Conservation (phyloP, 23 red algal species). For the Gracilaria domingensis region DNA sequence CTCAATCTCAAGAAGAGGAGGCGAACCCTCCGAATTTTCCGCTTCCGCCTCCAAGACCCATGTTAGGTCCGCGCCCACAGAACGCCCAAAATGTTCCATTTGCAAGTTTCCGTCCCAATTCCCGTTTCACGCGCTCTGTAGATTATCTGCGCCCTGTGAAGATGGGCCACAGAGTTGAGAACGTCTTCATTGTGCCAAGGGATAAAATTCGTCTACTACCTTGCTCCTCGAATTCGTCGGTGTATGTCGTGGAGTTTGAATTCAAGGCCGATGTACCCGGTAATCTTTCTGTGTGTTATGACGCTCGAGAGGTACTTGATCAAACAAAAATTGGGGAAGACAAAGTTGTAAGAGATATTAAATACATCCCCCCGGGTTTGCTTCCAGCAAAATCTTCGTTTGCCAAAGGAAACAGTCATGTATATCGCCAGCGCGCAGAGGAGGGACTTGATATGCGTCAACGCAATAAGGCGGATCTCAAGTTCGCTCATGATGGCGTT, state of each 20-base stretch:
- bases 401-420: constrained; percentile 54
- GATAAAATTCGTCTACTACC: constrained; percentile 32
- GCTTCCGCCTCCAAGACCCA: constrained; percentile 19
- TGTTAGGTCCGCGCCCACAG: constrained; percentile 39
- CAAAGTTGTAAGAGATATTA: constrained; percentile 13
- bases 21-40: background rate
- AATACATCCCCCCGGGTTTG: background rate
- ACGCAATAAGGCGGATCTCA: constrained; percentile 8
- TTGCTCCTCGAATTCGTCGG: background rate
- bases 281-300: constrained; percentile 31
- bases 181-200: constrained; percentile 40
- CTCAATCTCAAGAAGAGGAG: background rate
- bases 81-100: constrained; percentile 13
- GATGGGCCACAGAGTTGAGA: constrained; percentile 20
- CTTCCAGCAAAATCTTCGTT: constrained; percentile 17
- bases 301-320: constrained; percentile 31
- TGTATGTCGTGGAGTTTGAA: constrained; percentile 50
- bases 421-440: constrained; percentile 69
- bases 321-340: background rate
- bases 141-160: constrained; percentile 55
- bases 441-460: constrained; percentile 37
- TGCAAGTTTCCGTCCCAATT: constrained; percentile 18
- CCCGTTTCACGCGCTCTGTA: constrained; percentile 29
- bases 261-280: constrained; percentile 57
- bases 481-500: background rate